phyloP scores from a whole-genome alignment of 2,329 filamentous ascomycete species.

The Orbilia ellipsospora region DNA sequence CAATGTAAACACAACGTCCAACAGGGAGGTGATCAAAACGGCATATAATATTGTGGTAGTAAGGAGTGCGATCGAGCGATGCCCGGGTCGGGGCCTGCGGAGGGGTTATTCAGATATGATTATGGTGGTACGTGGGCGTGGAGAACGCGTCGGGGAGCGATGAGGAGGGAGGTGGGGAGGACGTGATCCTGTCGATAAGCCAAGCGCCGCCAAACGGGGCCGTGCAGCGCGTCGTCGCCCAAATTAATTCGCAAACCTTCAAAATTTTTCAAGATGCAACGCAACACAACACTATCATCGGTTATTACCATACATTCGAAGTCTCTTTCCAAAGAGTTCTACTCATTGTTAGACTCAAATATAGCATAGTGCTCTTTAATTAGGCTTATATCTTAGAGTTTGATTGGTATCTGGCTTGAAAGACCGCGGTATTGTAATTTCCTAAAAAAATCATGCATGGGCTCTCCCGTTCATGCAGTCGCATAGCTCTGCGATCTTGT shows the following conservation, averaged over 20 bases:
- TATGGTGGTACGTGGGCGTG: conserved; percentile 1
- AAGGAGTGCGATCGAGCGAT: conserved; percentile 27
- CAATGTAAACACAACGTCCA: conserved; percentile 9
- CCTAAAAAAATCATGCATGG: conserved; percentile 17
- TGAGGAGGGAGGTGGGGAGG: conserved; percentile 49
- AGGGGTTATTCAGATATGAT: conserved; percentile 3
- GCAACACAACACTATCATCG: conserved; percentile 25
- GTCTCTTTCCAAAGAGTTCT: neutral
- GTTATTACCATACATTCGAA: neutral
- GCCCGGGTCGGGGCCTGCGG: neutral
- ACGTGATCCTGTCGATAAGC: conserved; percentile 55
- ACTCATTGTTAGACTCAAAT: too few relatives aligned
- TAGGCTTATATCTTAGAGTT: too few relatives aligned
- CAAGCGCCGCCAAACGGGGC: conserved; percentile 43
- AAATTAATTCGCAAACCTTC: conserved; percentile 19
- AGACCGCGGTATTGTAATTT: too few relatives aligned
- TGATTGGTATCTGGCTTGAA: neutral
- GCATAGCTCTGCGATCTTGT: conserved; percentile 15
- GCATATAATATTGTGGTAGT: conserved; percentile 13
- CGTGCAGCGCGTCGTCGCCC: conserved; percentile 10
- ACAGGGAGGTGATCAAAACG: conserved; percentile 5
- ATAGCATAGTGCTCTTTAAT: too few relatives aligned
- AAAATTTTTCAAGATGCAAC: conserved; percentile 54
- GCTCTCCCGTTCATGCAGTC: conserved; percentile 5
- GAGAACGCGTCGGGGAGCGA: conserved; percentile 47